Percentiles rank a stretch among this genome's conserved stretches.
These are phyloP conservation scores for Fusarium sororula DNA, from an alignment of 2,329 filamentous ascomycete species.

Conservation along the genomic window DNA sequence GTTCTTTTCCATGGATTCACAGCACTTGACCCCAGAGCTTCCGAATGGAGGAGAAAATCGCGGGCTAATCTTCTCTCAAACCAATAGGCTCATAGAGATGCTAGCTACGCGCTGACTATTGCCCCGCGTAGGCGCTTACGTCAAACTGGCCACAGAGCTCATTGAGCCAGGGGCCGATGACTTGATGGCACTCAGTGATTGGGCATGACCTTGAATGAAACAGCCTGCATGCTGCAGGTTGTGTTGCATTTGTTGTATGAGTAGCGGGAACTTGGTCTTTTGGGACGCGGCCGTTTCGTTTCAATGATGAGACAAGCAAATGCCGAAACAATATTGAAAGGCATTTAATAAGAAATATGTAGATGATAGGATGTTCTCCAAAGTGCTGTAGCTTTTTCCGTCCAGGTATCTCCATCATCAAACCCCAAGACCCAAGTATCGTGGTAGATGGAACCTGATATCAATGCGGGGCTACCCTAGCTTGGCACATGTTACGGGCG, in stretches of 20 bases:
- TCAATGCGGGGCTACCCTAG: constrained; percentile 29
- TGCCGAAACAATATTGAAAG: not conserved
- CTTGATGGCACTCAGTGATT: constrained; percentile 20
- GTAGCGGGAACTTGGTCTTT: constrained; percentile 23
- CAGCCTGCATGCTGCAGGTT: not conserved
- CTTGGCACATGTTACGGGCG: constrained; percentile 34
- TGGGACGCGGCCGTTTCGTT: constrained; percentile 5
- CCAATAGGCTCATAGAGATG: constrained; percentile 20
- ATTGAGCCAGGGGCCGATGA: constrained; percentile 2
- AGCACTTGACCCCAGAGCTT: constrained; percentile 6
- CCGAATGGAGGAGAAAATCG: constrained; percentile 16
- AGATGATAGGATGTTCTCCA: not conserved
- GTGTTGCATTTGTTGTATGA: not conserved
- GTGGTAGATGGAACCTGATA: constrained; percentile 10
- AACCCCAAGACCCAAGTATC: constrained; percentile 6
- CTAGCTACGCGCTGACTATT: constrained; percentile 19
- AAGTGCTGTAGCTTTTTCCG: not conserved
- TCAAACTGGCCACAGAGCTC: constrained; percentile 6
- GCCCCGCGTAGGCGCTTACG: constrained; percentile 32
- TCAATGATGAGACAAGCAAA: not conserved
- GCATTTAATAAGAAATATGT: not conserved
- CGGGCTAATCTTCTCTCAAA: constrained; percentile 17
- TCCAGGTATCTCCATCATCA: not conserved
- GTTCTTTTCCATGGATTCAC: not conserved
- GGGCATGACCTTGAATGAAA: constrained; percentile 2